Percentiles rank a stretch among this genome's conserved stretches.
phyloP scores from a whole-genome alignment of 2,329 filamentous ascomycete genomes.

The Ascochyta rabiei region DNA sequence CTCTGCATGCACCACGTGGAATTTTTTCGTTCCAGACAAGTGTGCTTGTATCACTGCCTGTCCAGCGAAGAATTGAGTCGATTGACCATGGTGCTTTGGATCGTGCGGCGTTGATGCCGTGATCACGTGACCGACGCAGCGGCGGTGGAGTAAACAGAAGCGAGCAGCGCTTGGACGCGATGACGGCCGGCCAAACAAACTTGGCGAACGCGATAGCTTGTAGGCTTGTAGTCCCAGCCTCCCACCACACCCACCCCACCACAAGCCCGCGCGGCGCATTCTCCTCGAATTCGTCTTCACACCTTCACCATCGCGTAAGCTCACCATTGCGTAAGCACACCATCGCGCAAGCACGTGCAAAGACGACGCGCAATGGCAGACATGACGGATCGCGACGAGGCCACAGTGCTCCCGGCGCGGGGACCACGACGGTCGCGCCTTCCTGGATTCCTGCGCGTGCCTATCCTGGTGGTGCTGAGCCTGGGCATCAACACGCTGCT shows the following conservation, averaged over 20 bases:
- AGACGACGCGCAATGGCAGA: constrained; percentile 30
- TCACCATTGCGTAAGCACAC: no score
- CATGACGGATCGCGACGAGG: constrained; percentile 36
- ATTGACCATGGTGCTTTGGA: no score
- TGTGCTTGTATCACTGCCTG: no score
- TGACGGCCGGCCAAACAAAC: constrained; percentile 16
- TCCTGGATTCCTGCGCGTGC: constrained; percentile 47
- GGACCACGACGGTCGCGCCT: constrained; percentile 40
- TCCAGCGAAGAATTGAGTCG: no score
- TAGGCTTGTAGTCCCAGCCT: constrained; percentile 12
- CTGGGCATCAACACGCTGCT: constrained; percentile 68
- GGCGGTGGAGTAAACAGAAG: constrained; percentile 1
- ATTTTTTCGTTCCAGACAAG: no score
- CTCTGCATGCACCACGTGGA: no score
- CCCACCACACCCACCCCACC: constrained; percentile 15
- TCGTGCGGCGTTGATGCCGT: no score
- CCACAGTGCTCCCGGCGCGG: constrained; percentile 32
- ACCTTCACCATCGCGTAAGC: constrained; percentile 1
- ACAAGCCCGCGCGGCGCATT: constrained; percentile 14
- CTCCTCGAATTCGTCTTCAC: neutral
- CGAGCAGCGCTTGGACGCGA: constrained; percentile 4
- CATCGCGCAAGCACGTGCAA: constrained; percentile 5
- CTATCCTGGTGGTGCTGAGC: constrained; percentile 57
- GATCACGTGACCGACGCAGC: no score
- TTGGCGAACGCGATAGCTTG: constrained; percentile 10